A percentile compares a stretch with the other conserved stretches of the same genome.
Evolutionary conservation across 2,329 filamentous ascomycete species (phyloP).

Genomic region (Calonectria hawksworthii): DNA sequence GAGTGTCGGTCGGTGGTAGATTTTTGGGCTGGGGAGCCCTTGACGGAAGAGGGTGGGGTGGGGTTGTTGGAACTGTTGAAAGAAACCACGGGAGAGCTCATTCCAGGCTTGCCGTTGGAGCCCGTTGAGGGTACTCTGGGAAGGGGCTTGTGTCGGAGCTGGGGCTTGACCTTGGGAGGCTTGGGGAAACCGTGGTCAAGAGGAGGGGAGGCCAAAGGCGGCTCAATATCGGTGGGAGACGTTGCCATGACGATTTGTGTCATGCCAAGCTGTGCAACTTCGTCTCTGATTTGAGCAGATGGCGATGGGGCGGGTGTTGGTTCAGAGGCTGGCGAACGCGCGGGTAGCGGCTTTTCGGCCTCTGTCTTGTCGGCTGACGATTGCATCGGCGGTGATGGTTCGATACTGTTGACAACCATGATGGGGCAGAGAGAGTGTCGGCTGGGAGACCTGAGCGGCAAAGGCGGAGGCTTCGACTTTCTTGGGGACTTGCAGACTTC

Average conservation of each 20-base stretch:
- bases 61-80: constrained; percentile 40
- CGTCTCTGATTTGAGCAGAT: not conserved
- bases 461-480: constrained; percentile 30
- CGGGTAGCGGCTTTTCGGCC: not conserved
- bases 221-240: constrained; percentile 1
- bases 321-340: not conserved
- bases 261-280: not conserved
- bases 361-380: constrained; percentile 3
- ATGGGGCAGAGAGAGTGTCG: constrained; percentile 51
- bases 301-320: not conserved
- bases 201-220: constrained; percentile 9
- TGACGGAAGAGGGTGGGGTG: constrained; percentile 49
- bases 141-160: constrained; percentile 19
- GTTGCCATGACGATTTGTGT: not conserved
- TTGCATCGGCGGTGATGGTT: constrained; percentile 45
- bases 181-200: constrained; percentile 27
- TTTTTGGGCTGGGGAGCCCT: constrained; percentile 45
- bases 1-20: constrained; percentile 24
- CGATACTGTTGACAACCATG: constrained; percentile 56
- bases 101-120: constrained; percentile 21
- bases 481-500: constrained; percentile 6
- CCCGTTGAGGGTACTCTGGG: constrained; percentile 11
- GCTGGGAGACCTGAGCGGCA: constrained; percentile 33
- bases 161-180: constrained; percentile 9
- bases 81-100: constrained; percentile 26